These are phyloP conservation scores for Dichotomocladium elegans DNA, from an alignment of 371 early-diverging fungal species.

Conservation along the genomic window DNA sequence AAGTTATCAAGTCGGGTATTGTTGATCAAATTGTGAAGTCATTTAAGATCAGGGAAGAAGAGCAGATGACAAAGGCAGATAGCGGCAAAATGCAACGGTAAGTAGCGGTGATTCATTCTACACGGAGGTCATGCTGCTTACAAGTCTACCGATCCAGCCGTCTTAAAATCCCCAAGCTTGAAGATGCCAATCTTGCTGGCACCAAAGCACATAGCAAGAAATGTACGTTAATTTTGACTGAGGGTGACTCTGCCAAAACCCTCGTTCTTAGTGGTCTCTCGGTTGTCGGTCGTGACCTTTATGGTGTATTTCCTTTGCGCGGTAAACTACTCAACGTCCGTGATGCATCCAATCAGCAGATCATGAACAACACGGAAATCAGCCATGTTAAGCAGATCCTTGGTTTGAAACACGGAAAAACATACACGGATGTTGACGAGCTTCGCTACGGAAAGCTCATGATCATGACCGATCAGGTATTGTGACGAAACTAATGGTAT, in stretches of 20 bases:
- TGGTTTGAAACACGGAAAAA: conserved; percentile 92
- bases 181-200: conserved; percentile 98
- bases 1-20: conserved; percentile 77
- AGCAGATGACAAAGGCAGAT: conserved; percentile 93
- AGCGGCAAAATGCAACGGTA: conserved; percentile 62
- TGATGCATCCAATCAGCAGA: conserved; percentile 80
- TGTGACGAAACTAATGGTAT: background rate
- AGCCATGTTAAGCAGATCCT: conserved; percentile 93
- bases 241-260: conserved; percentile 99
- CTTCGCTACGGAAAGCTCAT: conserved; percentile 98
- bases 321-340: conserved; percentile 99
- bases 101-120: background rate
- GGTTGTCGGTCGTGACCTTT: conserved; percentile 94
- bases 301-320: conserved; percentile 98
- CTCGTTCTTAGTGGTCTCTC: conserved; percentile 93
- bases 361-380: conserved; percentile 92
- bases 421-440: conserved; percentile 70
- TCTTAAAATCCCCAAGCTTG: conserved; percentile 92
- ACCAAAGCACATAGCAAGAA: conserved; percentile 63
- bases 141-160: conserved; percentile 37
- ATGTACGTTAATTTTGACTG: conserved; percentile 98
- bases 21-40: conserved; percentile 81
- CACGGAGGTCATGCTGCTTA: background rate
- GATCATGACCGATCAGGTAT: conserved; percentile 99
- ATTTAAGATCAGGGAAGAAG: conserved; percentile 82